Evolutionary conservation across 306 rosid species (phyloP).

Genomic region (Elaeagnus macrophylla): DNA sequence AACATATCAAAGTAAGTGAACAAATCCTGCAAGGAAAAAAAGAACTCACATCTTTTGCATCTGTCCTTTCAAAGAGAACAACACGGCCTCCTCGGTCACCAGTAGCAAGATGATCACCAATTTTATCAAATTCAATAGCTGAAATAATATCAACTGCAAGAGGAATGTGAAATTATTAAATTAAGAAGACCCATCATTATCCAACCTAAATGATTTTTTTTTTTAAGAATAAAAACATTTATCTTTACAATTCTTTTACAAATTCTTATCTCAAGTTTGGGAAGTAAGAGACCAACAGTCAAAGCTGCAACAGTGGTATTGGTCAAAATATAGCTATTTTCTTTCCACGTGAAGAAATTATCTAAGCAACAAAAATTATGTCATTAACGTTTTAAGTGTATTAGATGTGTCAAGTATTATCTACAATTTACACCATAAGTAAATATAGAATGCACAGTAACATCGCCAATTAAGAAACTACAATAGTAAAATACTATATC

Average conservation of each 20-base stretch:
- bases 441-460: too few relatives aligned
- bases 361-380: background rate
- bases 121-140: slow-evolving; percentile 93
- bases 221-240: background rate
- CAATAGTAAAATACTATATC: too few relatives aligned
- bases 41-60: slow-evolving; percentile 69
- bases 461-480: too few relatives aligned
- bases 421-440: too few relatives aligned
- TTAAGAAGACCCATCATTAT: slow-evolving; percentile 16
- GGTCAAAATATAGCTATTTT: background rate
- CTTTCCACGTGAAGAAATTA: background rate
- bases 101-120: slow-evolving; percentile 96
- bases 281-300: slow-evolving; percentile 1
- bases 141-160: slow-evolving; percentile 94
- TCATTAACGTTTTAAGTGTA: too few relatives aligned
- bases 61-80: slow-evolving; percentile 97
- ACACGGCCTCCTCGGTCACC: slow-evolving; percentile 99
- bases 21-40: slow-evolving; percentile 13
- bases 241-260: background rate
- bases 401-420: too few relatives aligned
- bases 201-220: slow-evolving; percentile 1
- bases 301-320: background rate
- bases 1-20: slow-evolving; percentile 11
- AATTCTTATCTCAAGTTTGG: background rate
- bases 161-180: slow-evolving; percentile 14